A percentile compares a stretch with the other conserved stretches of the same genome.
These are phyloP conservation scores for Arctostaphylos glauca DNA, from an alignment of 148 eudicot genomes.

Conservation along the genomic window DNA sequence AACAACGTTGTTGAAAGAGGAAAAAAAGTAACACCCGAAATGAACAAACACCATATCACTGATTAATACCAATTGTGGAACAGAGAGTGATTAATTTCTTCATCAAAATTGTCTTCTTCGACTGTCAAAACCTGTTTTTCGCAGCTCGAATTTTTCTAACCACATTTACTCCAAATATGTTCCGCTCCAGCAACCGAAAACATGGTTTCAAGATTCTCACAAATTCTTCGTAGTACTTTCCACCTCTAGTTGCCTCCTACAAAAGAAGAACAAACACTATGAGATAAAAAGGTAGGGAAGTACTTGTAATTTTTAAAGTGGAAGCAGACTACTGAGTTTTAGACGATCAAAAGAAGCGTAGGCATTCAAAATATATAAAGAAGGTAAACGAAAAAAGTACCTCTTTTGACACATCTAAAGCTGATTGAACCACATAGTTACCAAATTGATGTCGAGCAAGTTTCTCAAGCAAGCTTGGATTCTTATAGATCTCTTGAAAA, in stretches of 20 bases:
- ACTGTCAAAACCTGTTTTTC: no score
- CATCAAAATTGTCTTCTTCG: no score
- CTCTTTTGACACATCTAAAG: conserved; percentile 10
- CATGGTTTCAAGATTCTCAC: neutral
- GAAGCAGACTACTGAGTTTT: no score
- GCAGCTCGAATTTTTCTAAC: neutral
- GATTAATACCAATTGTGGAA: no score
- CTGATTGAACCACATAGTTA: conserved; percentile 17
- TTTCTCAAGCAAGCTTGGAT: conserved; percentile 1
- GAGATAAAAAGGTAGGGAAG: no score
- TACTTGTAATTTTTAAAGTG: no score
- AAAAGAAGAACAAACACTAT: neutral
- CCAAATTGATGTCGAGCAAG: conserved; percentile 20
- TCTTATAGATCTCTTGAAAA: neutral
- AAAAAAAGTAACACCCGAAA: no score
- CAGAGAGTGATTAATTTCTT: no score
- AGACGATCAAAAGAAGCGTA: no score
- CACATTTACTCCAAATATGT: neutral
- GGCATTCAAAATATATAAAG: neutral
- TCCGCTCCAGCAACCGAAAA: neutral
- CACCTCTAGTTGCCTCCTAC: neutral
- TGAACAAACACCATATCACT: no score
- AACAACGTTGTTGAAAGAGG: no score
- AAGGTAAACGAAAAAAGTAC: neutral
- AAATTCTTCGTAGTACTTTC: neutral